Evolutionary conservation across 331 rosid genomes (phyloP).

Genomic region (Malus hybrid): DNA sequence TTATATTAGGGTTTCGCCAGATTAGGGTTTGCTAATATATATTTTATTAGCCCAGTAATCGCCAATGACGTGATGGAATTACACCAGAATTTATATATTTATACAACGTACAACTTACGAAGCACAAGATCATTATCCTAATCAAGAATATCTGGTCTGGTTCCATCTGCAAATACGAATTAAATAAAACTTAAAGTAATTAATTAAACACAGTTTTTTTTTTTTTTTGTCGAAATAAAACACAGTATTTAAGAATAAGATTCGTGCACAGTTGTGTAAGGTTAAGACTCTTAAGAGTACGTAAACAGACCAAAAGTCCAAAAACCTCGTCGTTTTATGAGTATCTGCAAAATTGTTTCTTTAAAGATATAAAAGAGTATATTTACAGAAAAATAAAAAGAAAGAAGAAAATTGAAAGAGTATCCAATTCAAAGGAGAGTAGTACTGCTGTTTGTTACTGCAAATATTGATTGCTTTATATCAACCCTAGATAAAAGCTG

Average conservation of each 20-base stretch:
- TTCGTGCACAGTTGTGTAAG: neutral
- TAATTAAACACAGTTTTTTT: neutral
- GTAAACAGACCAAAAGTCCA: neutral
- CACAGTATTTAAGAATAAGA: constrained; percentile 3
- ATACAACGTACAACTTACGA: neutral
- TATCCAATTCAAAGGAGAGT: neutral
- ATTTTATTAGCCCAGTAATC: neutral
- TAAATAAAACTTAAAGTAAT: neutral
- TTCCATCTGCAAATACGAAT: neutral
- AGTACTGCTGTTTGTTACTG: neutral
- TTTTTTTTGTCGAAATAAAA: neutral
- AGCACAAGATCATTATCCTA: neutral
- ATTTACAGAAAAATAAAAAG: too few species aligned
- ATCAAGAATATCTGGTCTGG: neutral
- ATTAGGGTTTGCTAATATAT: neutral
- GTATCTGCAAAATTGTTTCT: neutral
- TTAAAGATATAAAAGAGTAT: too few species aligned
- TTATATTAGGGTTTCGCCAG: too few species aligned
- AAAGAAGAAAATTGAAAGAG: neutral
- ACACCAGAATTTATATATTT: neutral
- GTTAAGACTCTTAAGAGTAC: neutral
- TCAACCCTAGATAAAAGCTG: neutral
- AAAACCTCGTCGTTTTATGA: neutral
- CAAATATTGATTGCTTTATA: neutral
- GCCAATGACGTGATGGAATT: neutral